Percentiles rank a stretch among this genome's conserved stretches.
phyloP scores from a whole-genome alignment of 495 filamentous ascomycete genomes.

The Aspergillus bridgeri region DNA sequence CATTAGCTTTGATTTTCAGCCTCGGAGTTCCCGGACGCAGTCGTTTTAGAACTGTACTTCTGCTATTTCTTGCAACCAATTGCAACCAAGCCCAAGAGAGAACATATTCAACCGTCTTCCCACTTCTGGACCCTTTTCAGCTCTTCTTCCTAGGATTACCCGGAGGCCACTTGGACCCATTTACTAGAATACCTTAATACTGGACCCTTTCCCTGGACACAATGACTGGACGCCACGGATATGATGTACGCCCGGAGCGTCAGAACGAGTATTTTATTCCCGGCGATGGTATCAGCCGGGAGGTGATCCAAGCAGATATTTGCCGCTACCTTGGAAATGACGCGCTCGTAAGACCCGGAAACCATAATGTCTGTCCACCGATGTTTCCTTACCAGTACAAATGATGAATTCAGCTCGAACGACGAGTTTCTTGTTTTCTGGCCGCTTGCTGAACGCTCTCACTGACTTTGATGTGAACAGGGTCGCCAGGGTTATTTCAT shows the following conservation, averaged over 20 bases:
- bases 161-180: conserved; percentile 37
- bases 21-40: conserved; percentile 25
- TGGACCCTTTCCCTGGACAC: conserved; percentile 32
- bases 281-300: conserved; percentile 84
- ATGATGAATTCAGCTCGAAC: conserved; percentile 7
- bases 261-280: conserved; percentile 85
- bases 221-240: conserved; percentile 47
- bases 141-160: conserved; percentile 14
- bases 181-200: conserved; percentile 30
- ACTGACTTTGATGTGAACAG: conserved; percentile 46
- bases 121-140: conserved; percentile 21
- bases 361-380: conserved; percentile 64
- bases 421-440: conserved; percentile 1
- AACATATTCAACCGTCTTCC: conserved; percentile 5
- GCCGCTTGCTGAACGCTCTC: conserved; percentile 1
- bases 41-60: conserved; percentile 23
- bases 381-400: conserved; percentile 12
- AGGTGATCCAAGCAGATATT: conserved; percentile 93
- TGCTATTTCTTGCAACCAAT: conserved; percentile 21
- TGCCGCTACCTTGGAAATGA: conserved; percentile 92
- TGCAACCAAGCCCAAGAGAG: conserved; percentile 11
- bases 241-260: conserved; percentile 43
- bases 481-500: conserved; percentile 76
- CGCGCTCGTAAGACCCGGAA: conserved; percentile 82
- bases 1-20: conserved; percentile 22